Evolutionary conservation across 352 stramenopile genomes (phyloP).

Genomic region (Pythium scleroteichum): DNA sequence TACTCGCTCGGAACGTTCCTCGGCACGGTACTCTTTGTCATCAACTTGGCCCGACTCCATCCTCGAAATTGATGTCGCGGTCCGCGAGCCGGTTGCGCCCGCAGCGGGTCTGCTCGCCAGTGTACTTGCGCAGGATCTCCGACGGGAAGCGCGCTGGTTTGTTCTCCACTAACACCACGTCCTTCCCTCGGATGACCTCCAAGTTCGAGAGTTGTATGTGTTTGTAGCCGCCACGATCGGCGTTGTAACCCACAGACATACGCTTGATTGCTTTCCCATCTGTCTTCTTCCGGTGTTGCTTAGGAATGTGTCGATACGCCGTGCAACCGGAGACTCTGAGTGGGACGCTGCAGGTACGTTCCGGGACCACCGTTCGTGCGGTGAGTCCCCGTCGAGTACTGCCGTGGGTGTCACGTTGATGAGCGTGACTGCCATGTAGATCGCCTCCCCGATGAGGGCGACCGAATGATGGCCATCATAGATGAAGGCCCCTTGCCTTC

Average conservation of each 20-base stretch:
- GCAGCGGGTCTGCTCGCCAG: constrained; percentile 11
- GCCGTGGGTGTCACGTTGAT: constrained; percentile 18
- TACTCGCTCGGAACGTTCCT: neutral
- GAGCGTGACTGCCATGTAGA: constrained; percentile 8
- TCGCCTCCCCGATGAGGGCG: constrained; percentile 11
- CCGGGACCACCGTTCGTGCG: constrained; percentile 3
- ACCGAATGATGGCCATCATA: constrained; percentile 9
- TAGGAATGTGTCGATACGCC: constrained; percentile 11
- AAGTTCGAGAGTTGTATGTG: constrained; percentile 8
- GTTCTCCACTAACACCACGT: constrained; percentile 27
- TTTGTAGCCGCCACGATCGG: constrained; percentile 16
- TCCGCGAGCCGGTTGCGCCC: constrained; percentile 15
- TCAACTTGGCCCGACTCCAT: constrained; percentile 4
- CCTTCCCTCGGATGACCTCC: constrained; percentile 7
- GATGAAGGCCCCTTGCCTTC: constrained; percentile 14
- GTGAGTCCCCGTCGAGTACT: constrained; percentile 9
- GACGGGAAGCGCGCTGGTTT: constrained; percentile 11
- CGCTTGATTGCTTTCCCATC: constrained; percentile 17
- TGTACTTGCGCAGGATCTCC: constrained; percentile 11
- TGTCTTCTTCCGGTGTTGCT: constrained; percentile 1
- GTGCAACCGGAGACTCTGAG: constrained; percentile 3
- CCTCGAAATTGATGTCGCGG: neutral
- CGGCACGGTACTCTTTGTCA: too few relatives aligned
- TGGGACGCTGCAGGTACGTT: constrained; percentile 6
- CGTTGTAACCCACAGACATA: constrained; percentile 27